phyloP scores from a whole-genome alignment of 1,284 basidiomycete species.

The Ganoderma lingzhi region DNA sequence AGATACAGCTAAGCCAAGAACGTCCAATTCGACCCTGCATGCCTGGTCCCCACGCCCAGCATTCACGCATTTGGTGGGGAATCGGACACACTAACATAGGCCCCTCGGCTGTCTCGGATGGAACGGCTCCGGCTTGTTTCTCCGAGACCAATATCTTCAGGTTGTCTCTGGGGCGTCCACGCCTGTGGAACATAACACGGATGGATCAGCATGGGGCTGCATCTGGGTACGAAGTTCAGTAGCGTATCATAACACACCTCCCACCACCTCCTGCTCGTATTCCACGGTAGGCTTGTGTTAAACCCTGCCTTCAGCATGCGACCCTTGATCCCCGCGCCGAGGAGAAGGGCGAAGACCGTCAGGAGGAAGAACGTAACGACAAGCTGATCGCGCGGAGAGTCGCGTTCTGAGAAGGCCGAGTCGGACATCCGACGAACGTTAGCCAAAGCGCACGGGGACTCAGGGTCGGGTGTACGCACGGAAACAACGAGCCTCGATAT shows the following conservation, averaged over 20 bases:
- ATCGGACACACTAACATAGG: slow-evolving; percentile 50
- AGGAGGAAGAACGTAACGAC: slow-evolving; percentile 91
- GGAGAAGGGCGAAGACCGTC: slow-evolving; percentile 83
- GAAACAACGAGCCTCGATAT: slow-evolving; percentile 95
- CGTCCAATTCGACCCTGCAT: slow-evolving; percentile 17
- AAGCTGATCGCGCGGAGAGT: slow-evolving; percentile 91
- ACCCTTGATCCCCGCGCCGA: slow-evolving; percentile 85
- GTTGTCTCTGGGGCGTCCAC: slow-evolving; percentile 64
- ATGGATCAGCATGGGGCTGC: slow-evolving; percentile 14
- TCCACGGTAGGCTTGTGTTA: slow-evolving; percentile 68
- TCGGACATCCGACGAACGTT: slow-evolving; percentile 5
- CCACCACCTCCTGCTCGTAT: slow-evolving; percentile 75
- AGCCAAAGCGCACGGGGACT: slow-evolving; percentile 23
- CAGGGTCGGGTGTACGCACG: slow-evolving; percentile 64
- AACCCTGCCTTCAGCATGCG: slow-evolving; percentile 82
- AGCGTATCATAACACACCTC: slow-evolving; percentile 56
- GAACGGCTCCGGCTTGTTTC: slow-evolving; percentile 42
- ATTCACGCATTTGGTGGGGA: slow-evolving; percentile 31
- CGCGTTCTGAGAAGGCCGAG: slow-evolving; percentile 60
- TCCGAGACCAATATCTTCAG: slow-evolving; percentile 57
- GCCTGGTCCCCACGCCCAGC: background rate
- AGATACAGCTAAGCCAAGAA: slow-evolving; percentile 29
- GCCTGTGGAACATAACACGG: slow-evolving; percentile 47
- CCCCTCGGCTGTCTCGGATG: slow-evolving; percentile 43
- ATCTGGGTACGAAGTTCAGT: slow-evolving; percentile 7